Base-by-base conservation (phyloP, 1,284 basidiomycete genomes). In the Trametes sp. region DNA sequence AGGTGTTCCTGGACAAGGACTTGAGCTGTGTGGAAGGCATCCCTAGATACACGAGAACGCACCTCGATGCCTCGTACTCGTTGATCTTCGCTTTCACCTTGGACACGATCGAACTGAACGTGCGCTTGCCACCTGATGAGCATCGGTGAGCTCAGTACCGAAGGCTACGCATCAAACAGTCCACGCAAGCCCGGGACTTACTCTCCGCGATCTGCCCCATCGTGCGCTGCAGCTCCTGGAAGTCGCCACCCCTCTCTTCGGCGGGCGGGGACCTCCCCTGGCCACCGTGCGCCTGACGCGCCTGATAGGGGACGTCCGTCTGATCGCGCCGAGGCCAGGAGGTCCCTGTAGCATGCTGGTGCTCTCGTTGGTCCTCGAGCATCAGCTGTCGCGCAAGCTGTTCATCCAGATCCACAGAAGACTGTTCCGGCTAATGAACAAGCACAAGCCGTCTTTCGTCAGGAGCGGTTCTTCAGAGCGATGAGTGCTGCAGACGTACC, bases 41-140 rank as follows among this genome's bases (percentile, higher is more conserved):
- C 1, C 44, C n/a, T 16, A 36, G 11, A 59, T 55, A 8, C 55
- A 46, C 6, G 50, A 57, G 33, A 38, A 61, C 72, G 10, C 36
- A 78, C 76, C 72, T 68, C 19, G 64, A 59, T 66, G 86, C 84
- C 41, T 93, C 90, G 63, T 87, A 86, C 69, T 93, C 92, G 70
- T 89, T 87, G 66, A 93, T 87, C 82, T 93, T 93, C 10, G 90
- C 86, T 71, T 87, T 92, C 51, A 92, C 89, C 72, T 89, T 93
- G 33, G 84, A 86, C 50, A 93, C 80, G 33, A 94, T 75, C 11
- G 80, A 84, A 49, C 83, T 86, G 74, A 93, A 85, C 0, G 92
- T 93, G 74, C 87, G 90, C 79, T 90, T 92, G 4, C 92, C 90
- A 61, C 82, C 90, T 93, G 63, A 13, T 14, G 3, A 10, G 19